Evolutionary conservation across 768 basidiomycete species (phyloP), one percentile per base, ranked within the genome.

Genomic region (Tricholoma sp.): DNA sequence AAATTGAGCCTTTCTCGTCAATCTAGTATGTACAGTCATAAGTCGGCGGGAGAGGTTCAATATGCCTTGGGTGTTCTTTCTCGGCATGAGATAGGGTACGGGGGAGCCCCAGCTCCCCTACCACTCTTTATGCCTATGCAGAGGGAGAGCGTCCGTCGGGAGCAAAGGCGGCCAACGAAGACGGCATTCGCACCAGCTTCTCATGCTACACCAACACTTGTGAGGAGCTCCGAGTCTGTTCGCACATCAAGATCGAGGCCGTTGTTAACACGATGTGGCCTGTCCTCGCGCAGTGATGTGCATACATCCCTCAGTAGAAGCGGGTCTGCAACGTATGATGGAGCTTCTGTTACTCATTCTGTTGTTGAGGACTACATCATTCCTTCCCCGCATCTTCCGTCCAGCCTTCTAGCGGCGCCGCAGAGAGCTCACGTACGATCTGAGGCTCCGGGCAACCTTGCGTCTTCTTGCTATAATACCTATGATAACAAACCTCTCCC

Each of bases 121-220:
- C 63, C 66, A 4, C 28, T 61, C 15, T 70, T 66, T 54, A 62
- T 63, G 62, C 59, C 65, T 12, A 39, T 47, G 31, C 57, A 62
- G 28, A 31, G 45, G 12, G 45, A 45, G 24, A 45, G 11, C 53
- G 20, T 54, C 1, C 53, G 28, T 33, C 51, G 44, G 29, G 53
- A 49, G 15, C 42, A 28, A 18, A 59, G 42, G 13, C 58, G 58
- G n/a, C 34, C 55, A 8, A 39, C 41, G 13, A 57, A 54, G 45
- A 59, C 57, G 41, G 31, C 58, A 2, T 52, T 61, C 2, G 56
- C 58, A 3, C 31, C 57, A 13, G 56, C 63, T 37, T 36, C 55
- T 15, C 44, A 52, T 11, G 59, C 59, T 18, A 57, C 59, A 15
- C 55, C 54, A 13, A 28, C 56, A 12, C 18, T 32, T 18, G 24